Conservation (phyloP, 441 rosid genomes). For the Mallotus repandus region DNA sequence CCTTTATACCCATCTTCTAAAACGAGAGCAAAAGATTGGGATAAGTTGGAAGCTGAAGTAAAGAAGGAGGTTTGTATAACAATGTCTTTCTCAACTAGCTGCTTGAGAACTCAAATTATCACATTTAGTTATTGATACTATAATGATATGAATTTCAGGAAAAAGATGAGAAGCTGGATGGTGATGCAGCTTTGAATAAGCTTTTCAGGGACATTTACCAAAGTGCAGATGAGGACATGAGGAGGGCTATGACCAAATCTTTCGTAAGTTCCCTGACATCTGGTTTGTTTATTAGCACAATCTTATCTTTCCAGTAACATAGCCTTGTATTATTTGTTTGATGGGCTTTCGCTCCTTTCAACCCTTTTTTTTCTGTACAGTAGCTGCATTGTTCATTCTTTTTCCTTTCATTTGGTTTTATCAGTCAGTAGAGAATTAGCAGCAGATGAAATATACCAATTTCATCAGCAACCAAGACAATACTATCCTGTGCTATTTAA, state of each 20-base stretch:
- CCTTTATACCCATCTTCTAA: constrained; percentile 68
- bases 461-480: background rate
- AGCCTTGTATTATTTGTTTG: background rate
- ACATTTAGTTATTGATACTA: background rate
- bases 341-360: background rate
- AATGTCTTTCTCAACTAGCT: too few species aligned
- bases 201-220: constrained; percentile 74
- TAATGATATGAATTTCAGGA: constrained; percentile 50
- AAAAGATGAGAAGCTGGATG: constrained; percentile 83
- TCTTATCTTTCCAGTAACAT: background rate
- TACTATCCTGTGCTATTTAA: background rate
- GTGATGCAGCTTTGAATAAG: constrained; percentile 89
- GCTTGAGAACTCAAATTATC: background rate
- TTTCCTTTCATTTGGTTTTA: background rate
- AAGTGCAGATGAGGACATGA: constrained; percentile 71
- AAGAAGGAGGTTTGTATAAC: constrained; percentile 49
- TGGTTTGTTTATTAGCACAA: background rate
- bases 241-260: constrained; percentile 88
- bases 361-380: background rate
- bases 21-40: constrained; percentile 77
- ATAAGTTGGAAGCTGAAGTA: constrained; percentile 78
- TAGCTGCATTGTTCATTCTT: background rate
- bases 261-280: constrained; percentile 43
- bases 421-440: background rate
- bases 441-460: background rate